Base-by-base conservation (phyloP, 2,329 filamentous ascomycete genomes). In the Torrubiellomyces zombiae region DNA sequence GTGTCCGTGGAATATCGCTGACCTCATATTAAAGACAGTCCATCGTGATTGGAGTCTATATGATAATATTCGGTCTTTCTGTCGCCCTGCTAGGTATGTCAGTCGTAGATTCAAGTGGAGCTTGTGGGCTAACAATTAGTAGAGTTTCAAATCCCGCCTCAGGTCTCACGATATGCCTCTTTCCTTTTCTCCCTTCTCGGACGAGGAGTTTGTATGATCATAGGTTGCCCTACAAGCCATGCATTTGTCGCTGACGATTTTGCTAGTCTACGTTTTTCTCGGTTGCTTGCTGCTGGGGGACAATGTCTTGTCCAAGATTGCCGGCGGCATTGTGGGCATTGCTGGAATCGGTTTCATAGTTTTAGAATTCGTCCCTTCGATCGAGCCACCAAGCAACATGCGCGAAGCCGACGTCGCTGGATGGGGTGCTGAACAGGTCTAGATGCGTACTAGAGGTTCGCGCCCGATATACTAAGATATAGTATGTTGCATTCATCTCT, bases 151-250 rank as follows among this genome's bases (percentile, higher is more conserved):
- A 86, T 94, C 40, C 86, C 89, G 25, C 81, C 85, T 31, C 85
- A 93, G 50, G 66, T 93, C 27, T 77, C 83, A 30, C 76, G 82
- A 56, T 93, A 95, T 60, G 86, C 83, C 27, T 92, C 82, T 8
- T 98, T 98, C 63, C 75, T 95, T 55, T 95, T 95, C 63, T 92
- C 81, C 29, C 95, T 98, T 65, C 58, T 95, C 39, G 89, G 89
- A 33, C 83, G 89, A 47, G 89, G 89, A 55, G 64, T 82, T 50
- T 95, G 85, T 93, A 71, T 57, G 82, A 73, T 10, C 18, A 6
- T n/a, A n/a, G n/a, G n/a, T n/a, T n/a, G n/a, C n/a, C n/a, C n/a
- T n/a, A n/a, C n/a, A n/a, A 23, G 3, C 3, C 6, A 1, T 3
- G 11, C 14, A 6, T 3, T n/a, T 7, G 12, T 27, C 26, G 22